A percentile compares a stretch with the other conserved stretches of the same genome.
Evolutionary conservation across 2,329 filamentous ascomycete species (phyloP).

Genomic region (Microthyrium microscopicum): DNA sequence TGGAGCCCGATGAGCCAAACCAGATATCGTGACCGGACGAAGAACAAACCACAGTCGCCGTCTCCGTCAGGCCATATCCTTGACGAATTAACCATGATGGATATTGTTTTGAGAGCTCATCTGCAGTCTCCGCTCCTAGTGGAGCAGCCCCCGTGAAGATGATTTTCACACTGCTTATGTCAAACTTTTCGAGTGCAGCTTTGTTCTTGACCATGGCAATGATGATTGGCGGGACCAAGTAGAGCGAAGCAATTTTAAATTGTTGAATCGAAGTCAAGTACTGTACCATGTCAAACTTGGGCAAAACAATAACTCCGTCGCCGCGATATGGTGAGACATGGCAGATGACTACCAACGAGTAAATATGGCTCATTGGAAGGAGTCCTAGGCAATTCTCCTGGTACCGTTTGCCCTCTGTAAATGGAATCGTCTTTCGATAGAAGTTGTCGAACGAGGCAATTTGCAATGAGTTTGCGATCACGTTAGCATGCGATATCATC

Average conservation of each 20-base stretch:
- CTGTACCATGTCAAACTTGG: constrained; percentile 55
- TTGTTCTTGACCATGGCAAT: constrained; percentile 56
- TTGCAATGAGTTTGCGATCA: constrained; percentile 61
- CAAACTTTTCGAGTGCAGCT: constrained; percentile 45
- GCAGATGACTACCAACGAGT: constrained; percentile 55
- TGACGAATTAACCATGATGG: constrained; percentile 51
- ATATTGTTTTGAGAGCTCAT: constrained; percentile 43
- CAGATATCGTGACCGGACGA: constrained; percentile 47
- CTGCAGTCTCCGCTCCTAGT: constrained; percentile 53
- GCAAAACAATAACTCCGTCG: constrained; percentile 55
- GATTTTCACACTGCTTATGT: constrained; percentile 48
- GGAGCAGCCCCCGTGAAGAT: constrained; percentile 68
- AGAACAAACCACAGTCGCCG: constrained; percentile 49
- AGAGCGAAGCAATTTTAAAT: constrained; percentile 51
- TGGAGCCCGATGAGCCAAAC: constrained; percentile 54
- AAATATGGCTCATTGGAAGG: constrained; percentile 72
- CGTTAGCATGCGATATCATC: constrained; percentile 65
- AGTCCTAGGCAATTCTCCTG: constrained; percentile 46
- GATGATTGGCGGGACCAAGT: constrained; percentile 67
- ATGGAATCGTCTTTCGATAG: constrained; percentile 21
- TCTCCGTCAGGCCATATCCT: constrained; percentile 69
- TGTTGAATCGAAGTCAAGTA: constrained; percentile 48
- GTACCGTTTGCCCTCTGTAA: constrained; percentile 24
- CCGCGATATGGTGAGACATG: constrained; percentile 51
- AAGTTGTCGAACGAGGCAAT: constrained; percentile 34